Evolutionary conservation across 768 basidiomycete genomes (phyloP), one percentile per base, ranked within the genome.

Genomic region (Leccinum obscurum): DNA sequence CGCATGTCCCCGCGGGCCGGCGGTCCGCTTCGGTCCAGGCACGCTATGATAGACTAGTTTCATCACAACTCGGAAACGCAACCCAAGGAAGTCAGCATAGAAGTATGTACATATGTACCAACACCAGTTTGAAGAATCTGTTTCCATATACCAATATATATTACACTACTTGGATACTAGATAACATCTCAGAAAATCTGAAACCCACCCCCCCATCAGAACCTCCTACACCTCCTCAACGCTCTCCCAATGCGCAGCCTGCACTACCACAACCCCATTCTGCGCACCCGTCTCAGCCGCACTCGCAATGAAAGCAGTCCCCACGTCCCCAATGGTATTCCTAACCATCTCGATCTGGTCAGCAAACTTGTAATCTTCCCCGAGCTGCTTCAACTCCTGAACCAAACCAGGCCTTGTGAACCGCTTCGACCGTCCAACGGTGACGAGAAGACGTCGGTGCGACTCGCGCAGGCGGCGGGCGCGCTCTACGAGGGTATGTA

Each of bases 281-380:
- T 82, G 82, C 54, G 79, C 77, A 1, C 83, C 83, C 54, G 79
- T 77, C 2, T 83, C 83, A 6, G 85, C 77, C 4, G 85, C 78
- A 44, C 44, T 44, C 3, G 87, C 77, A 13, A 94, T 84, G 70
- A 95, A 84, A 50, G 87, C 87, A 44, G 88, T 83, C 3, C 86
- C 91, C 17, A 92, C 87, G 70, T 95, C 92, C 3, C 95, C 95
- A 26, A 96, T 79, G 22, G 94, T 93, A 77, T 90, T 89, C 70
- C 81, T 79, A 60, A 94, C 84, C 56, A 65, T 50, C 14, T 75
- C 72, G 4, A 44, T 11, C 2, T 66, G 59, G 1, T 34, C 54
- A 10, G 26, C 17, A 7, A 51, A 56, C 22, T 54, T 54, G 5
- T 59, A 46, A 66, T 80, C 80, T 8, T 72, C 60, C 4, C 80